Conservation (phyloP, 1,284 basidiomycete species). For the Cutaneotrichosporon sp. region DNA sequence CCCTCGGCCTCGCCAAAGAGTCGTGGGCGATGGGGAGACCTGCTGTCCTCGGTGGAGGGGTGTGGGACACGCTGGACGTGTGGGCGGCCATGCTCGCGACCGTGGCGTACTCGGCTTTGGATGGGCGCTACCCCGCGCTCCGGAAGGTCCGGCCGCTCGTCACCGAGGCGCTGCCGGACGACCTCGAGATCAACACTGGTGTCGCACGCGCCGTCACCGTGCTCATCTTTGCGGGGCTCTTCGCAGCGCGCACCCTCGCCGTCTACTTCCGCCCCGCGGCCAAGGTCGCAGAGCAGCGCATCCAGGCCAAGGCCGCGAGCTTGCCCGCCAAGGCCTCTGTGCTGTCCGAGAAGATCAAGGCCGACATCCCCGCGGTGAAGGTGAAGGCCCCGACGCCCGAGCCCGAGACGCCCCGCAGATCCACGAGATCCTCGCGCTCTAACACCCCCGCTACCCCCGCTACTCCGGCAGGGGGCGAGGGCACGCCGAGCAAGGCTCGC, state of each 20-base stretch:
- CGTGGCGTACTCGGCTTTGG: constrained; percentile 33
- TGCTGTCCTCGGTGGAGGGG: constrained; percentile 33
- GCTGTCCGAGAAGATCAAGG: background rate
- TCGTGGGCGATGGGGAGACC: constrained; percentile 39
- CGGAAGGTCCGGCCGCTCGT: constrained; percentile 9
- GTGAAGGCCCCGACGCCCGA: background rate
- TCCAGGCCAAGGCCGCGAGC: constrained; percentile 6
- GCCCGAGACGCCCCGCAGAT: background rate
- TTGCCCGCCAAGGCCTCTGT: background rate
- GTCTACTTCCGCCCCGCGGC: background rate
- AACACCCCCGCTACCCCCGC: background rate
- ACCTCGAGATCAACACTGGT: constrained; percentile 13
- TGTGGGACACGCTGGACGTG: constrained; percentile 40
- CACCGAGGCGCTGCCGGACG: constrained; percentile 10
- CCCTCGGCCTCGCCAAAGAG: constrained; percentile 31
- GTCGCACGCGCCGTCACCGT: constrained; percentile 35
- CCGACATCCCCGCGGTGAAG: background rate
- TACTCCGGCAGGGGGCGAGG: background rate
- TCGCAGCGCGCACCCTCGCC: constrained; percentile 24
- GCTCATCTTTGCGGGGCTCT: constrained; percentile 32
- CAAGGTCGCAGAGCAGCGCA: constrained; percentile 1
- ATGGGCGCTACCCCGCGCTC: constrained; percentile 14
- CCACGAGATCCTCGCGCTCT: background rate
- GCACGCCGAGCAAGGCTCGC: background rate
- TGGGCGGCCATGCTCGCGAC: constrained; percentile 36